These are phyloP conservation scores for Deinandra increscens DNA, from an alignment of 129 eudicot genomes.

Conservation along the genomic window DNA sequence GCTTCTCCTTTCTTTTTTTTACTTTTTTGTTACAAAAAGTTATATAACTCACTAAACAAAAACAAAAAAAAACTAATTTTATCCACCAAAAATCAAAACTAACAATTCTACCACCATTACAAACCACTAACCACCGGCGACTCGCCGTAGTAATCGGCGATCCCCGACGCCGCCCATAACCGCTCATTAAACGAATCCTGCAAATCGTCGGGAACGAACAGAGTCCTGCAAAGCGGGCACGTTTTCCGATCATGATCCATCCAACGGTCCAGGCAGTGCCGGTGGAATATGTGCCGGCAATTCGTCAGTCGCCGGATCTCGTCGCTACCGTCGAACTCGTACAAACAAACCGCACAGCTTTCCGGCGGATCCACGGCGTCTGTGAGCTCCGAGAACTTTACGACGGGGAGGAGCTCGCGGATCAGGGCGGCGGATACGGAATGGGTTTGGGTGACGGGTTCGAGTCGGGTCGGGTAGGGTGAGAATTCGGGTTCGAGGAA, in stretches of 20 bases:
- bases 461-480: constrained; percentile 22
- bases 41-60: no score
- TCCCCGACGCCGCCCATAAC: constrained; percentile 41
- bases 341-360: constrained; percentile 52
- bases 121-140: constrained; percentile 2
- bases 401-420: constrained; percentile 42
- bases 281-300: not conserved
- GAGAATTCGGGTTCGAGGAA: constrained; percentile 36
- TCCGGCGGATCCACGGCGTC: constrained; percentile 23
- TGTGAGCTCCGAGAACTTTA: not conserved
- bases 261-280: constrained; percentile 11
- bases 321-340: constrained; percentile 37
- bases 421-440: constrained; percentile 36
- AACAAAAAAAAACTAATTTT: no score
- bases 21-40: no score
- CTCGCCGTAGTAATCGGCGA: constrained; percentile 21
- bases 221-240: constrained; percentile 5
- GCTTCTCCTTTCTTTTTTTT: not conserved
- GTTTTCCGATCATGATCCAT: constrained; percentile 12
- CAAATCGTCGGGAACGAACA: constrained; percentile 33
- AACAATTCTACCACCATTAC: not conserved
- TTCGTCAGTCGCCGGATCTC: constrained; percentile 47
- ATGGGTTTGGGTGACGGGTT: constrained; percentile 17
- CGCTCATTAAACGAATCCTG: constrained; percentile 45
- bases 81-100: not conserved